phyloP scores from a whole-genome alignment of 495 filamentous ascomycete genomes.

The Penicillium psychrofluorescens region DNA sequence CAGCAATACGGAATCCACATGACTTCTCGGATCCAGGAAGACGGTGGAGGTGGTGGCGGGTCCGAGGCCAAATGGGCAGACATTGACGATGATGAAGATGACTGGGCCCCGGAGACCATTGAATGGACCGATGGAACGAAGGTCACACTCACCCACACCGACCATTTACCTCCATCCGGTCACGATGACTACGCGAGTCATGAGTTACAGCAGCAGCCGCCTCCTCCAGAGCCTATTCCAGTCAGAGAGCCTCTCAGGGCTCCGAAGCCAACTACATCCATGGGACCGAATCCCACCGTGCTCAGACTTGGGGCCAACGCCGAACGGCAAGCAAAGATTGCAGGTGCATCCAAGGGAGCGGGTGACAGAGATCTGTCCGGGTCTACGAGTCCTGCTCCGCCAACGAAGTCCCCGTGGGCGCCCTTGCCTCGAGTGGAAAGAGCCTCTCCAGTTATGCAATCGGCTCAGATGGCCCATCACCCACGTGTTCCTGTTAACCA shows the following conservation, averaged over 20 bases:
- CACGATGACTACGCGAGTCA: slow-evolving; percentile 17
- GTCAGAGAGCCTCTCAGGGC: slow-evolving; percentile 24
- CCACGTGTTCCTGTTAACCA: slow-evolving; percentile 24
- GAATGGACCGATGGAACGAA: slow-evolving; percentile 98
- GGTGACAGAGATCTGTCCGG: slow-evolving; percentile 71
- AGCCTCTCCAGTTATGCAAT: slow-evolving; percentile 57
- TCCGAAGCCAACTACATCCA: slow-evolving; percentile 39
- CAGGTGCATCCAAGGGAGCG: slow-evolving; percentile 55
- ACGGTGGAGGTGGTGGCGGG: slow-evolving; percentile 66
- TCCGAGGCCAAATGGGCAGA: slow-evolving; percentile 93
- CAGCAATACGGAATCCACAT: slow-evolving; percentile 95
- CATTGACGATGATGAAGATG: slow-evolving; percentile 97
- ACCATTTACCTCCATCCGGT: slow-evolving; percentile 19
- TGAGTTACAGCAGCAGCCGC: slow-evolving; percentile 7
- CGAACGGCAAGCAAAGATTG: slow-evolving; percentile 43
- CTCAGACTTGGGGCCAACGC: slow-evolving; percentile 44
- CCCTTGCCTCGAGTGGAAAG: slow-evolving; percentile 76
- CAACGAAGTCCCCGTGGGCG: slow-evolving; percentile 88
- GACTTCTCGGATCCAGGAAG: slow-evolving; percentile 80
- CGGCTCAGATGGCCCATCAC: slow-evolving; percentile 26
- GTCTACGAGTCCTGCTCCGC: slow-evolving; percentile 69
- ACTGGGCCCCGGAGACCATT: slow-evolving; percentile 94
- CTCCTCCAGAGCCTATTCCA: slow-evolving; percentile 12
- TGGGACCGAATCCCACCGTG: slow-evolving; percentile 49
- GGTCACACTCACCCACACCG: slow-evolving; percentile 60